Conservation (phyloP, 305 asterid species). For the Fraxinus angustifolia region DNA sequence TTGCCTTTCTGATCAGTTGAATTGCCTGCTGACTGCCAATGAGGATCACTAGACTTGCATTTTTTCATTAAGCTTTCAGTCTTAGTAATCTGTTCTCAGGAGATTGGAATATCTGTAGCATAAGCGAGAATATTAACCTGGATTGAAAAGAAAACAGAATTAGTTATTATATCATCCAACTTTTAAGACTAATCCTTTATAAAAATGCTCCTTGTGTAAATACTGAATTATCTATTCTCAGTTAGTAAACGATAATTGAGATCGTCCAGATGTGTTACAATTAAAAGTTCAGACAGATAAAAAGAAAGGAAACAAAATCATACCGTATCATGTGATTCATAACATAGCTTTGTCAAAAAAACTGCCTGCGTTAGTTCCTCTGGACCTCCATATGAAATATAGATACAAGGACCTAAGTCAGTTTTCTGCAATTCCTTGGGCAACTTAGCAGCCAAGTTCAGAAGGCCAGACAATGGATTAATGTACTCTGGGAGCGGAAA, state of each 20-base stretch:
- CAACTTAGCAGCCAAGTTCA: slow-evolving; percentile 70
- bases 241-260: background rate
- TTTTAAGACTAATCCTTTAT: slow-evolving; percentile 1
- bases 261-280: background rate
- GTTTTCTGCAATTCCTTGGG: slow-evolving; percentile 59
- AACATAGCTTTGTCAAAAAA: slow-evolving; percentile 65
- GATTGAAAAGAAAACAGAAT: slow-evolving; percentile 29
- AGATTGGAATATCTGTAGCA: slow-evolving; percentile 72
- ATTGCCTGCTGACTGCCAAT: slow-evolving; percentile 48
- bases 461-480: slow-evolving; percentile 72
- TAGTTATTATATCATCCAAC: slow-evolving; percentile 19
- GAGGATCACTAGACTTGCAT: slow-evolving; percentile 39
- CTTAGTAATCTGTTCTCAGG: slow-evolving; percentile 61
- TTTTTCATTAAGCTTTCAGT: slow-evolving; percentile 55
- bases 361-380: slow-evolving; percentile 67
- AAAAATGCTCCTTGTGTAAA: slow-evolving; percentile 10
- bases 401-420: slow-evolving; percentile 76
- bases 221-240: background rate
- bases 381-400: slow-evolving; percentile 72
- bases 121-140: slow-evolving; percentile 92
- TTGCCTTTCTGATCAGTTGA: slow-evolving; percentile 63
- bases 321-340: slow-evolving; percentile 85
- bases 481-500: slow-evolving; percentile 83
- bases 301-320: slow-evolving; percentile 24
- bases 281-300: background rate